These are phyloP conservation scores for Pilatotrama ljubarskyi DNA, from an alignment of 768 basidiomycete species.

Conservation along the genomic window DNA sequence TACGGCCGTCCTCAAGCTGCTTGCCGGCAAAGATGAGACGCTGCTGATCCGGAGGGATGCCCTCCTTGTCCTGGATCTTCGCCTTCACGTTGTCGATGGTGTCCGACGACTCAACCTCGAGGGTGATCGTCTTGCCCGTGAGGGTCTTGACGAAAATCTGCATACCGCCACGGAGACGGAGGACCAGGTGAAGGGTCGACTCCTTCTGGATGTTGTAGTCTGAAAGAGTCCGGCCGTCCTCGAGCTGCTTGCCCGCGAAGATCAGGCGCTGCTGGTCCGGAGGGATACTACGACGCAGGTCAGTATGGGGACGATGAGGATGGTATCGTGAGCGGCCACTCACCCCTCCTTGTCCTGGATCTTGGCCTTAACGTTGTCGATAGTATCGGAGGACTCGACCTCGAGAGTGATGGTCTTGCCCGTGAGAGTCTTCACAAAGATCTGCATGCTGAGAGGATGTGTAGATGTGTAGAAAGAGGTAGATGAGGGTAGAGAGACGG, in stretches of 20 bases:
- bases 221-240: constrained; percentile 77
- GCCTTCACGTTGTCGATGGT: constrained; percentile 79
- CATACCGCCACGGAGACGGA: constrained; percentile 66
- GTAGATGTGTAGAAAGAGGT: neutral
- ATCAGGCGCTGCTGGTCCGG: constrained; percentile 80
- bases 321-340: constrained; percentile 20
- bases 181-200: constrained; percentile 95
- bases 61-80: constrained; percentile 87
- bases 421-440: constrained; percentile 59
- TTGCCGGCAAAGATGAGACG: constrained; percentile 97
- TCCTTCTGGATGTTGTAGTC: constrained; percentile 99
- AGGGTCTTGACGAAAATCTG: constrained; percentile 89
- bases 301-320: neutral
- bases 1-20: constrained; percentile 93
- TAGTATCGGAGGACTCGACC: constrained; percentile 71
- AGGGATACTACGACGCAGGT: constrained; percentile 52
- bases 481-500: neutral
- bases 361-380: constrained; percentile 76
- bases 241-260: constrained; percentile 82
- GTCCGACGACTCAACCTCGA: constrained; percentile 79
- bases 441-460: constrained; percentile 42
- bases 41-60: constrained; percentile 87
- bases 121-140: constrained; percentile 89
- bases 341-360: constrained; percentile 89
- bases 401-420: constrained; percentile 80